Evolutionary conservation across 2,329 filamentous ascomycete species (phyloP).

Genomic region (Alternaria novae-zelandiae): DNA sequence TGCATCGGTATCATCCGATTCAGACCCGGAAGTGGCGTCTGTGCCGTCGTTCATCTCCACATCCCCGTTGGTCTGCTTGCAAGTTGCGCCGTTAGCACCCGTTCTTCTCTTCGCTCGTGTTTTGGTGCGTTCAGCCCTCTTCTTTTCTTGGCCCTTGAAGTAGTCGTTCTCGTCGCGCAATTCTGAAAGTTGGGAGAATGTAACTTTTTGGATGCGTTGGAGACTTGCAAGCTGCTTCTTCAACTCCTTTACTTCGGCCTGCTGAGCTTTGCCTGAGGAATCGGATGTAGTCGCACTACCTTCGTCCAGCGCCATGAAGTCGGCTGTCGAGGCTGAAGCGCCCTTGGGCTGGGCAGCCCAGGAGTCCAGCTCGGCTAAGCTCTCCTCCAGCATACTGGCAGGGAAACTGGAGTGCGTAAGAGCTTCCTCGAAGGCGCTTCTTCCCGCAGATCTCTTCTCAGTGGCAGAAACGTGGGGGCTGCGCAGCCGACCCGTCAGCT

Average conservation of each 20-base stretch:
- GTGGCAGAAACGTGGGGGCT: constrained; percentile 40
- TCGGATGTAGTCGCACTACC: constrained; percentile 3
- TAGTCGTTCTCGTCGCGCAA: constrained; percentile 51
- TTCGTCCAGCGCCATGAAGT: constrained; percentile 40
- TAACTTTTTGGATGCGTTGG: constrained; percentile 54
- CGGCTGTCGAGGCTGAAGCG: constrained; percentile 28
- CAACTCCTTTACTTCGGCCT: constrained; percentile 44
- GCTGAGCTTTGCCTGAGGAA: constrained; percentile 8
- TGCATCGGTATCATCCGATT: constrained; percentile 19
- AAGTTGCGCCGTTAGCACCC: constrained; percentile 25
- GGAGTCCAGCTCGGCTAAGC: constrained; percentile 42
- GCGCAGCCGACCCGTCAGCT: constrained; percentile 57
- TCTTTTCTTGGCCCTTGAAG: constrained; percentile 41
- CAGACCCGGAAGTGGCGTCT: constrained; percentile 26
- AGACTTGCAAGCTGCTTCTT: constrained; percentile 52
- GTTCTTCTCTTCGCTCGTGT: constrained; percentile 27
- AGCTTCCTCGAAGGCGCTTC: constrained; percentile 48
- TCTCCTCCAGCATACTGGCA: constrained; percentile 47
- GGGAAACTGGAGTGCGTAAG: constrained; percentile 54
- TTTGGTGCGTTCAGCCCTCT: constrained; percentile 31
- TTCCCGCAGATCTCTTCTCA: constrained; percentile 19
- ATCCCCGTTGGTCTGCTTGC: constrained; percentile 21
- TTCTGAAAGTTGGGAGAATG: constrained; percentile 53
- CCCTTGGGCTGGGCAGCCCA: constrained; percentile 34
- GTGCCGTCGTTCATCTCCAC: constrained; percentile 39